phyloP scores from a whole-genome alignment of 2,329 filamentous ascomycete species.

The Coniochaeta prunicola region DNA sequence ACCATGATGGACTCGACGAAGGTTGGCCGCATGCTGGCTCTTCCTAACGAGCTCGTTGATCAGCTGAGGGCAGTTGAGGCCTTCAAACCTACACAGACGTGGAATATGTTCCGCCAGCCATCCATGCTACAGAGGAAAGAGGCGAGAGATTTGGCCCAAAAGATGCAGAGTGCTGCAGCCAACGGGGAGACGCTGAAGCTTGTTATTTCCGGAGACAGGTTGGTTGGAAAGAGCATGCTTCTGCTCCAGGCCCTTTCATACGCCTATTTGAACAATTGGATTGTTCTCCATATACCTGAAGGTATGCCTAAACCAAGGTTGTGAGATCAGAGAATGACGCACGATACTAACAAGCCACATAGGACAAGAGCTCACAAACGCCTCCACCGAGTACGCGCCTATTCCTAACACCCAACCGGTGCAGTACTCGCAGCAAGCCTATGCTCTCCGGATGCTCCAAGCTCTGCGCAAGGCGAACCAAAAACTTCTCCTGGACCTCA shows the following conservation, averaged over 20 bases:
- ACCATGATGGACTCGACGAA: slow-evolving; percentile 47
- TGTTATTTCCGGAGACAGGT: slow-evolving; percentile 65
- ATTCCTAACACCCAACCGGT: slow-evolving; percentile 50
- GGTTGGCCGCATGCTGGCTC: slow-evolving; percentile 58
- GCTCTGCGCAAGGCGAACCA: slow-evolving; percentile 68
- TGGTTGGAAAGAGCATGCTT: slow-evolving; percentile 81
- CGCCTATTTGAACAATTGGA: slow-evolving; percentile 76
- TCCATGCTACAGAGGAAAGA: slow-evolving; percentile 72
- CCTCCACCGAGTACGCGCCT: slow-evolving; percentile 71
- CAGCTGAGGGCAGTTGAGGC: slow-evolving; percentile 76
- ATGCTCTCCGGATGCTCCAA: slow-evolving; percentile 66
- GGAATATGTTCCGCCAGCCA: slow-evolving; percentile 78
- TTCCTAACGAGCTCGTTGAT: slow-evolving; percentile 67
- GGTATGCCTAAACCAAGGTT: slow-evolving; percentile 43
- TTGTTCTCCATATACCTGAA: slow-evolving; percentile 85
- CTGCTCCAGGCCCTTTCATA: slow-evolving; percentile 77
- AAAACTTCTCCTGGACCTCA: slow-evolving; percentile 47
- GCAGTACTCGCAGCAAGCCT: slow-evolving; percentile 71
- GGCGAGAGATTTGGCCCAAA: slow-evolving; percentile 62
- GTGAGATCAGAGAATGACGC: slow-evolving; percentile 7
- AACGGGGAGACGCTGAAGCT: slow-evolving; percentile 51
- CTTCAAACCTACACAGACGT: slow-evolving; percentile 86
- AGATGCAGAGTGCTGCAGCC: slow-evolving; percentile 49
- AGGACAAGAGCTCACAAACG: slow-evolving; percentile 78
- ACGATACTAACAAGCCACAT: slow-evolving; percentile 3